Conservation (phyloP, 2,329 filamentous ascomycete species). For the Claviceps humidiphila region DNA sequence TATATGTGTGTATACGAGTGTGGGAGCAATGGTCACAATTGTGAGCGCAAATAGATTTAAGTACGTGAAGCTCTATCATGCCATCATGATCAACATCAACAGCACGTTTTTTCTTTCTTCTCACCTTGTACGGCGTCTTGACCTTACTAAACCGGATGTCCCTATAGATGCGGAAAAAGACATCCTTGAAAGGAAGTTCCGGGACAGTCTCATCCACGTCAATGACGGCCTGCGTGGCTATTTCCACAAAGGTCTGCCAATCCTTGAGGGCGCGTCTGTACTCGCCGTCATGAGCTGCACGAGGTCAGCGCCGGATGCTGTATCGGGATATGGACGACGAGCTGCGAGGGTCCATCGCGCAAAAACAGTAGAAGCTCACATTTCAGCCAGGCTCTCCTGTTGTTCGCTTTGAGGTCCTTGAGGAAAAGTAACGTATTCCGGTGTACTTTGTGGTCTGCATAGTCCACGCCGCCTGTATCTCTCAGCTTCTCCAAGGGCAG, state of each 20-base stretch:
- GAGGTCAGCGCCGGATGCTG: not conserved
- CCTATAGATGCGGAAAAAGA: constrained; percentile 78
- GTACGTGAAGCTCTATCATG: too few species aligned
- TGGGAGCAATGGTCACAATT: too few species aligned
- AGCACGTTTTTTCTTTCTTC: constrained; percentile 8
- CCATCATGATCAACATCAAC: too few species aligned
- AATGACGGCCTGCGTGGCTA: constrained; percentile 55
- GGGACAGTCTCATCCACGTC: constrained; percentile 71
- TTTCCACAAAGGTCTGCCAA: constrained; percentile 67
- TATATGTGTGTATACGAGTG: too few species aligned
- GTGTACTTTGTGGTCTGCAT: constrained; percentile 40
- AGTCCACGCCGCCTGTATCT: constrained; percentile 24
- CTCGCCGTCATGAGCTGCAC: constrained; percentile 61
- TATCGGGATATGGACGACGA: not conserved
- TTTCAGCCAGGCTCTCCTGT: constrained; percentile 46
- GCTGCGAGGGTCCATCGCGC: too few species aligned
- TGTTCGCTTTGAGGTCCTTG: constrained; percentile 45
- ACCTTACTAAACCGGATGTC: constrained; percentile 77
- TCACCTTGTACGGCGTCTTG: constrained; percentile 76
- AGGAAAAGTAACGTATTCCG: constrained; percentile 46
- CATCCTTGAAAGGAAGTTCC: constrained; percentile 72
- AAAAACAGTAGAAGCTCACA: constrained; percentile 22
- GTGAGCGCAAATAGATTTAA: too few species aligned
- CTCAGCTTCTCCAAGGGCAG: constrained; percentile 24
- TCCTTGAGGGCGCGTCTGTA: constrained; percentile 68